Base-by-base conservation (phyloP, 2,329 filamentous ascomycete genomes). In the Sphaceloma murrayae region DNA sequence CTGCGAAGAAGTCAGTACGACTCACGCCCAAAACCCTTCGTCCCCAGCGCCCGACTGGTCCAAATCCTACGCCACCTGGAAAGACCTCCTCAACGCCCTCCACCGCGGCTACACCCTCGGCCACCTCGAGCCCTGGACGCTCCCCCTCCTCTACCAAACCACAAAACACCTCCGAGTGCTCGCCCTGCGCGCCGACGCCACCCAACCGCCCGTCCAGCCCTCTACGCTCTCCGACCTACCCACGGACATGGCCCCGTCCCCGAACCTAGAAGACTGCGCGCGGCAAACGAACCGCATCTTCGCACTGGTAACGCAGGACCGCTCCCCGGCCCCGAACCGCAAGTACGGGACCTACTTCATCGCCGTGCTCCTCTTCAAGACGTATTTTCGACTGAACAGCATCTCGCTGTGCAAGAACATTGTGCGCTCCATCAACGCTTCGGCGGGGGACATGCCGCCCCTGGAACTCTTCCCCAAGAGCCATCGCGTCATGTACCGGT, bases 281-380 rank as follows among this genome's bases (percentile, higher is more conserved):
- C 78, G 89, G 51, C 78, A 89, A 33, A 78, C 98, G 48, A 96
- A 95, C 62, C 77, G 84, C 38, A 87, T 96, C 52, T 98, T 96
- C 62, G 85, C 84, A 11, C 65, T 94, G 3, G 98, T 34, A 22
- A 45, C 42, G 3, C 42, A 45, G 36, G 42, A 45, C 21, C 42
- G 42, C 42, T 27, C 31, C 21, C 42, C 42, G 2, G 18, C 32
- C 10, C 42, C 42, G 3, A 45, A 45, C 6, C 79, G 91, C 45
- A 98, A 96, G 75, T 98, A 91, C 91, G 93, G 86, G 5, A 84
- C 94, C 36, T 98, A 98, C 67, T 88, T 87, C 62, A 81, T 89
- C 52, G 86, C 88, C 57, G 96, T 94, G 59, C 74, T 98, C 5
- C 72, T 95, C 10, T 98, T 98, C 76, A 96, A 96, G 66, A 96